These are phyloP conservation scores for Fraxinus velutina DNA, from an alignment of 305 asterid genomes.

Conservation along the genomic window DNA sequence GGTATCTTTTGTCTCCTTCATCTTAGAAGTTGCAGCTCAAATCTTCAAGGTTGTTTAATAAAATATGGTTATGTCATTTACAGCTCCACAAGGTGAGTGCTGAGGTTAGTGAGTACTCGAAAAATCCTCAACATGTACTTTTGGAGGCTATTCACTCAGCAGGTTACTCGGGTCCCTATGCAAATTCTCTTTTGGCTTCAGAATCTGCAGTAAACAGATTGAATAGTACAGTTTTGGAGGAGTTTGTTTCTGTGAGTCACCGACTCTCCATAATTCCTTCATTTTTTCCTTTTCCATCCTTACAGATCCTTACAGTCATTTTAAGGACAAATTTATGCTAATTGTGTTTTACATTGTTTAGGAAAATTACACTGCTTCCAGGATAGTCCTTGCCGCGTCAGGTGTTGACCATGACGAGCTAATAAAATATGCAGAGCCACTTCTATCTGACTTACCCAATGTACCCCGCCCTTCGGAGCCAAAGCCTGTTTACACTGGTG, in stretches of 20 bases:
- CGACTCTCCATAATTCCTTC: background rate
- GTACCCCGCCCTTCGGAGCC: constrained; percentile 44
- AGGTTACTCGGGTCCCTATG: constrained; percentile 78
- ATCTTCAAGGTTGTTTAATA: constrained; percentile 9
- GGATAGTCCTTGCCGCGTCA: constrained; percentile 90
- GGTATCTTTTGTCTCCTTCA: constrained; percentile 37
- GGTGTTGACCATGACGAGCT: constrained; percentile 89
- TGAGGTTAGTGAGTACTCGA: constrained; percentile 67
- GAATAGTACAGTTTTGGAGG: constrained; percentile 67
- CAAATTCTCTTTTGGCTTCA: constrained; percentile 70
- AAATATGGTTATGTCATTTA: constrained; percentile 20
- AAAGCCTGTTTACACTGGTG: constrained; percentile 72
- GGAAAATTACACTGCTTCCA: constrained; percentile 81
- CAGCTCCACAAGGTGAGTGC: constrained; percentile 71
- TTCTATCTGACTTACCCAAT: constrained; percentile 67
- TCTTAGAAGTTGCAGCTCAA: constrained; percentile 5
- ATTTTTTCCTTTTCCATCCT: background rate
- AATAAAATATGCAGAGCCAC: constrained; percentile 74
- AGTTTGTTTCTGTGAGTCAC: constrained; percentile 73
- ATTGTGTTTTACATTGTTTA: constrained; percentile 31
- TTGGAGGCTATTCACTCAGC: constrained; percentile 86
- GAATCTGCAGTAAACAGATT: constrained; percentile 58
- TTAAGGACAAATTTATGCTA: constrained; percentile 13
- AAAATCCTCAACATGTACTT: constrained; percentile 83
- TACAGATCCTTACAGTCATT: background rate